These are phyloP conservation scores for Amaranthus hypochondriacus DNA, from an alignment of 148 eudicot genomes.

Conservation along the genomic window DNA sequence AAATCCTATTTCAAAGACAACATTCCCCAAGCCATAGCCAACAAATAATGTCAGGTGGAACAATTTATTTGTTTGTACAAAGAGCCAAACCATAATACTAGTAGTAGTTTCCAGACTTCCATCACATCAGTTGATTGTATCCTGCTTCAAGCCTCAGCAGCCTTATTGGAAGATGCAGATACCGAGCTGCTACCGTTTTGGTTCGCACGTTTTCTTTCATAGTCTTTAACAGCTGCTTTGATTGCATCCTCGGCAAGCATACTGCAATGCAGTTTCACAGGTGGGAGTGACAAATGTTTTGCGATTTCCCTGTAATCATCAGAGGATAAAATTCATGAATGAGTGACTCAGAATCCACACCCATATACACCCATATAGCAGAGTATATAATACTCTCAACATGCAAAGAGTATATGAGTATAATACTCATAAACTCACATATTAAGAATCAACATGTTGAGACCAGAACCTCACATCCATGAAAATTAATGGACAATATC, in stretches of 20 bases:
- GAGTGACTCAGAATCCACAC: background rate
- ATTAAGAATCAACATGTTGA: no score
- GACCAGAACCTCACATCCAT: background rate
- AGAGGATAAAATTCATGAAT: background rate
- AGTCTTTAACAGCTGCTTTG: conserved; percentile 88
- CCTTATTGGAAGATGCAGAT: conserved; percentile 35
- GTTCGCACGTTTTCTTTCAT: conserved; percentile 54
- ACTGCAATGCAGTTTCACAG: conserved; percentile 92
- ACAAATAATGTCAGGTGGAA: background rate
- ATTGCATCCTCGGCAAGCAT: conserved; percentile 99
- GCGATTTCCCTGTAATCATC: conserved; percentile 74
- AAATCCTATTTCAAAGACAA: background rate
- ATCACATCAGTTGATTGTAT: background rate
- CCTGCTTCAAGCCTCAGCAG: conserved; percentile 44
- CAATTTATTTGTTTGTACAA: conserved; percentile 20
- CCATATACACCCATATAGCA: no score
- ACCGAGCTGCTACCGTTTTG: background rate
- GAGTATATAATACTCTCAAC: no score
- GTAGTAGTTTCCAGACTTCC: background rate
- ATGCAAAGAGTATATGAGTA: no score
- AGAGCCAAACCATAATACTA: background rate
- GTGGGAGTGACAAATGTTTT: conserved; percentile 89
- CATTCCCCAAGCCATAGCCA: background rate
- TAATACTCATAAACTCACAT: no score
- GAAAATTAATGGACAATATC: background rate